These are phyloP conservation scores for Raddia guianensis DNA, from an alignment of 176 grass and related monocot species.

Conservation along the genomic window DNA sequence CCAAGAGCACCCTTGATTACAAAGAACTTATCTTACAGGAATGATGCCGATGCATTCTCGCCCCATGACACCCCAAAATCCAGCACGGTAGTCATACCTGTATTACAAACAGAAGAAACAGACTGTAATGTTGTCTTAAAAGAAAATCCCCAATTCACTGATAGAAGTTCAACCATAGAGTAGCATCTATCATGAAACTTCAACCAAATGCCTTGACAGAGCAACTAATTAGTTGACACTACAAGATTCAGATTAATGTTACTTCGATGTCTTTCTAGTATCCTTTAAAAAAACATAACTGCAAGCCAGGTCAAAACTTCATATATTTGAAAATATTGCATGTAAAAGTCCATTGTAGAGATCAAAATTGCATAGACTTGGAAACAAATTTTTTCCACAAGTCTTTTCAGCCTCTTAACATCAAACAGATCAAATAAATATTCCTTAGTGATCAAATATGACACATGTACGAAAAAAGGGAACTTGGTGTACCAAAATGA, in stretches of 20 bases:
- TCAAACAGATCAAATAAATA: neutral
- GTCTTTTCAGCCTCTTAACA: neutral
- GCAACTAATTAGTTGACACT: constrained; percentile 31
- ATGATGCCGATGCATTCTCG: constrained; percentile 92
- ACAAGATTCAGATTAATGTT: neutral
- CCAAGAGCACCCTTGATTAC: neutral
- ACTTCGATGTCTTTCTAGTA: constrained; percentile 18
- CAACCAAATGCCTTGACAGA: neutral
- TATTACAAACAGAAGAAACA: constrained; percentile 26
- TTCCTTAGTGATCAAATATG: neutral
- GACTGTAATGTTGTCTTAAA: constrained; percentile 22
- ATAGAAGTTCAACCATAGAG: constrained; percentile 2
- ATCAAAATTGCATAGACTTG: neutral
- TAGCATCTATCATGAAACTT: neutral
- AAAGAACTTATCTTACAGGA: constrained; percentile 69
- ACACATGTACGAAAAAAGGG: neutral
- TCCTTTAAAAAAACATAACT: constrained; percentile 14
- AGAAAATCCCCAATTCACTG: constrained; percentile 1
- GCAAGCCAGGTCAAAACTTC: constrained; percentile 11
- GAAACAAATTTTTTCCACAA: neutral
- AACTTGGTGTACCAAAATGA: neutral
- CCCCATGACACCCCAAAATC: constrained; percentile 99
- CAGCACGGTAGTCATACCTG: constrained; percentile 92
- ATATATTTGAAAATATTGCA: neutral
- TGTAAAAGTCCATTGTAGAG: neutral